Evolutionary conservation across 1,139 yeast genomes (phyloP), one percentile per base, ranked within the genome.

Genomic region (Meyerozyma smithsonii): DNA sequence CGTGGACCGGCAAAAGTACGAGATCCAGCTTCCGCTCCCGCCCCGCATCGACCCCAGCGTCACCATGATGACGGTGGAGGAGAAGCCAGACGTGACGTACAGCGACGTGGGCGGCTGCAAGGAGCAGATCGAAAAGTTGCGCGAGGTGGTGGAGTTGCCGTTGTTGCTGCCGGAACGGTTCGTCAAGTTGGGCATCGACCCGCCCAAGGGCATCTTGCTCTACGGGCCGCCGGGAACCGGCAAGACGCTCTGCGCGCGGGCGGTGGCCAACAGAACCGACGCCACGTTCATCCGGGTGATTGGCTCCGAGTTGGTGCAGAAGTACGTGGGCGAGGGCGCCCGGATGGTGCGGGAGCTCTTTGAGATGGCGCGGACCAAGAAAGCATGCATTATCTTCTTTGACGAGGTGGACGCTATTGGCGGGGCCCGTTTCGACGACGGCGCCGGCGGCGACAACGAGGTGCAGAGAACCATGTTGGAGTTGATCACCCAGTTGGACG

Each of bases 41-140:
- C 98, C 99, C 39, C 75, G 96, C 59, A 92, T 92, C 59, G 98
- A 92, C 62, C 97, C 98, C 8, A 79, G 90, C 14, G 98, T 92
- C 40, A 92, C 98, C n/a, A 92, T 92, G 98, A 92, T 92, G 98
- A 90, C 97, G 1, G 98, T 92, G 39, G 98, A 92, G 63, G 98
- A 92, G 62, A 92, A 92, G 64, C 98, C 98, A 14, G 94, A 84
- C 64, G 92, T 84, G 28, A 84, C 94, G 10, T 84, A 84, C 58
- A 78, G 85, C 47, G 98, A 92, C 62, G 92, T 92, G 45, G 98
- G 98, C 54, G 98, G 98, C 21, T 88, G 96, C 63, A 92, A 92
- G 68, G 97, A 92, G 46, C 98, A 92, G 64, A 90, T 92, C 58
- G 98, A 92, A 61, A 92, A 92, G 67, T 75, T 92, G 52, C 78